Base-by-base conservation (phyloP, 768 basidiomycete genomes). In the Glaciozyma antarctica region DNA sequence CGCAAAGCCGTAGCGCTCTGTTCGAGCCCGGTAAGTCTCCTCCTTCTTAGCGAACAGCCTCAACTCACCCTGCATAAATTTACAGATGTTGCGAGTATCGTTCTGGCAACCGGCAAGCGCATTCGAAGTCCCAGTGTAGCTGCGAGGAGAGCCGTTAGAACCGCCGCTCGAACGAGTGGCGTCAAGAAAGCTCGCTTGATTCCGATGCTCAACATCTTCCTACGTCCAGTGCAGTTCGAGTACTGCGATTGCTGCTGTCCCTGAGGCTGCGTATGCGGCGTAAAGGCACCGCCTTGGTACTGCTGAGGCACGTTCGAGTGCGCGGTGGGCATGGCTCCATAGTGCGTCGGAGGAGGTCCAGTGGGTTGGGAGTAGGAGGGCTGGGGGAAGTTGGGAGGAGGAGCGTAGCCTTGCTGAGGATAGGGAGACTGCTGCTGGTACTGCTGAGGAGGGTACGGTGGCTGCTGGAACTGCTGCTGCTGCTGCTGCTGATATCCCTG, bases 151-250 rank as follows among this genome's bases (percentile, higher is more conserved):
- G 38, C 38, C 38, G 13, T 41, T 2, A 41, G 38, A 12, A 41
- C 12, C 8, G 13, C 13, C 38, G 4, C 38, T 41, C 13, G 38
- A 41, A 13, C 12, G 38, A 41, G 38, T 12, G 6, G 38, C 38
- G 38, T 7, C 10, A 41, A 10, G 8, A 10, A 15, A 41, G 38
- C 38, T 15, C 38, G 13, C 38, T 59, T 59, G 74, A 95, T 88
- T 0, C 93, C 93, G 69, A 95, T 85, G 64, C 86, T 87, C 16
- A 98, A 80, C 0, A 91, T 94, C 77, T 91, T 97, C 77, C 86
- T 86, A 77, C 81, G 85, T 38, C 91, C 89, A 24, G 78, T 89
- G 53, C 63, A 38, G 49, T 63, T 52, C 34, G 65, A 69, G 66
- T 72, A 68, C 44, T 65, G 61, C 13, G 52, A 28, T 45, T 48